Evolutionary conservation across 139 green algal species (phyloP), one percentile per base, ranked within the genome.

Genomic region (Volvox reticuliferus): DNA sequence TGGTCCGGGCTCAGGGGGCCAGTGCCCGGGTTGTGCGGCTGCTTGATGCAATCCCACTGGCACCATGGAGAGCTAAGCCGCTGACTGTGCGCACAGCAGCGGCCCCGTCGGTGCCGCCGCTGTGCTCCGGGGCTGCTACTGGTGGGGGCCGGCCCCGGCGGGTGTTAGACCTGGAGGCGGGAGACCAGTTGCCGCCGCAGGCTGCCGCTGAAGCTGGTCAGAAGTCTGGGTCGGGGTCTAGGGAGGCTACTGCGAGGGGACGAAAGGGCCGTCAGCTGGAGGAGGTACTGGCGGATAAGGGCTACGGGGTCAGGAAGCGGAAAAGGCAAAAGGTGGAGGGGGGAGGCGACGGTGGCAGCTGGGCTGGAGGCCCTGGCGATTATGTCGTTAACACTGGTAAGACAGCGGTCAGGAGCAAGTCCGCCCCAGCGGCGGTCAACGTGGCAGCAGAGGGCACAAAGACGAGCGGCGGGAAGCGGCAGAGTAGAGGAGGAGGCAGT

Each of bases 1-100:
- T 96, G 79, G 92, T 98, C 71, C 88, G 97, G 12, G 92, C 91
- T 0, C 88, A 95, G 33, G 97, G 96, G 67, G 89, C 94, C 44
- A 71, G 91, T 21, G 93, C 91, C 32, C 93, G 96, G 33, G 73
- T 92, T 44, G 91, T 97, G n/a, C 94, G 95, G 95, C 75, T 90
- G 86, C 75, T 85, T 50, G 86, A 90, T 33, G 86, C 75, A 16
- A 2, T 84, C 30, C 86, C 75, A 22, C 55, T 90, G 55, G 32
- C 30, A 24, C 86, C 86, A 24, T 90, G 86, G 86, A 69, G 86
- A 20, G 75, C 86, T 13, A 32, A 35, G 24, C 86, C 86, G 1
- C n/a, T 68, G 22, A n/a, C 13, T 0, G 32, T 90, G 12, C n/a
- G 75, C 30, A 85, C 75, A 20, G 35, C 50, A 12, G 69, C 16